Base-by-base conservation (phyloP, 2,329 filamentous ascomycete species). In the Colletotrichum cereale region DNA sequence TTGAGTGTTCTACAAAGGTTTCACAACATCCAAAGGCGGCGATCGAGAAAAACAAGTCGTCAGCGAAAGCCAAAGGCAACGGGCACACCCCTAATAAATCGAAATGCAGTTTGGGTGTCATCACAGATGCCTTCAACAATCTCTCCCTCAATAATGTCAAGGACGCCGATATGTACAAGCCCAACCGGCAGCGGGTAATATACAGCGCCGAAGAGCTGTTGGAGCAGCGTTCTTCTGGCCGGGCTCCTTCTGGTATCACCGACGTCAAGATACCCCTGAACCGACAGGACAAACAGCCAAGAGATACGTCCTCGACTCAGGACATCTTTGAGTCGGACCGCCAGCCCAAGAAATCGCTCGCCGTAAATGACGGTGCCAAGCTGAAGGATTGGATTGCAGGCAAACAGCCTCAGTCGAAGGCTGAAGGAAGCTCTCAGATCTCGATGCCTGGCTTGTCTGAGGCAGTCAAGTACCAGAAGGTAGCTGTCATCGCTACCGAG, bases 141-240 rank as follows among this genome's bases (percentile, higher is more conserved):
- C 66, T 72, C 2, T 58, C 58, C 7, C 66, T 72, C 21, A 36
- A 55, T 24, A 64, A 72, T 14, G 40, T 69, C 53, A 72, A 69
- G 53, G 24, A 14, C 0, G 62, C 66, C n/a, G 26, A 42, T 14
- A 72, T 69, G 65, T 72, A 72, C 60, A 63, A 62, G 42, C 6
- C 57, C 5, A 57, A 62, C 14, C 63, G 56, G 10, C 16, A 36
- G 42, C 50, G 57, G 29, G 52, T 62, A 24, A 58, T 57, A 31
- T 72, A 72, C 38, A 64, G 42, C n/a, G n/a, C 58, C 2, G 44
- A 64, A 1, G 47, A 72, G 44, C 47, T 72, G 0, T 6, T 64
- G n/a, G 21, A 64, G 38, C 26, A 14, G 21, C 65, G 69, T 2
- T 16, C 52, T 26, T 24, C 58, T 29, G 69, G 47, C 14, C 53